Evolutionary conservation across 371 early-diverging fungal species (phyloP).

Genomic region (Mortierella sp.): DNA sequence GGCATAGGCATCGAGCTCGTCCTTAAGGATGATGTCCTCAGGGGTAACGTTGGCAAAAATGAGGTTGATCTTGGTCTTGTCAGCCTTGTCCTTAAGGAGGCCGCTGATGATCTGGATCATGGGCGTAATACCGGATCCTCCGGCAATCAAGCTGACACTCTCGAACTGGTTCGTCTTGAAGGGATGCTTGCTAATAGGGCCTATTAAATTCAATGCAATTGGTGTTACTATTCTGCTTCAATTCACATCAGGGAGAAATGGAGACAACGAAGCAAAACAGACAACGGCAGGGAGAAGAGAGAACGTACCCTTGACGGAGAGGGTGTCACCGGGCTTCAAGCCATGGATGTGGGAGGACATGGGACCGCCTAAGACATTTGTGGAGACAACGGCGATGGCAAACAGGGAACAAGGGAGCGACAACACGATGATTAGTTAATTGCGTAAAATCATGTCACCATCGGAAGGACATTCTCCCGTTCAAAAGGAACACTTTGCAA

Average conservation of each 20-base stretch:
- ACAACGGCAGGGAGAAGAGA: too few relatives aligned
- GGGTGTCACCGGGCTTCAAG: conserved; percentile 86
- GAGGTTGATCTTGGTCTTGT: conserved; percentile 89
- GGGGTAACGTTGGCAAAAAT: conserved; percentile 91
- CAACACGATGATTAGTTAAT: background rate
- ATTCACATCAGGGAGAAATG: background rate
- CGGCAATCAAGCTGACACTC: conserved; percentile 89
- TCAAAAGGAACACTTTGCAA: too few relatives aligned
- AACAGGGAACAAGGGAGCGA: background rate
- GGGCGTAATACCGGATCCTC: conserved; percentile 97
- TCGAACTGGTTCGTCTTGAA: conserved; percentile 82
- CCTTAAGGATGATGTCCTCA: conserved; percentile 87
- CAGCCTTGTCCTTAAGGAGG: conserved; percentile 78
- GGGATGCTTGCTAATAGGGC: conserved; percentile 89
- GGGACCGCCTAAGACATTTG: conserved; percentile 63
- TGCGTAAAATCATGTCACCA: background rate
- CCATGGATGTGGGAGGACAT: conserved; percentile 85
- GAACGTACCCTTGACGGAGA: conserved; percentile 83
- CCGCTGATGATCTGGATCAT: conserved; percentile 80
- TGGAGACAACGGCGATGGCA: conserved; percentile 11
- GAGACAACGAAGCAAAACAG: background rate
- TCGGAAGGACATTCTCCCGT: conserved; percentile 15
- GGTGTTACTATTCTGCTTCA: background rate
- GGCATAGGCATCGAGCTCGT: conserved; percentile 82
- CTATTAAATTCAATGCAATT: conserved; percentile 16